phyloP scores from a whole-genome alignment of 2,329 filamentous ascomycete species.

The Calonectria multiphialidica region DNA sequence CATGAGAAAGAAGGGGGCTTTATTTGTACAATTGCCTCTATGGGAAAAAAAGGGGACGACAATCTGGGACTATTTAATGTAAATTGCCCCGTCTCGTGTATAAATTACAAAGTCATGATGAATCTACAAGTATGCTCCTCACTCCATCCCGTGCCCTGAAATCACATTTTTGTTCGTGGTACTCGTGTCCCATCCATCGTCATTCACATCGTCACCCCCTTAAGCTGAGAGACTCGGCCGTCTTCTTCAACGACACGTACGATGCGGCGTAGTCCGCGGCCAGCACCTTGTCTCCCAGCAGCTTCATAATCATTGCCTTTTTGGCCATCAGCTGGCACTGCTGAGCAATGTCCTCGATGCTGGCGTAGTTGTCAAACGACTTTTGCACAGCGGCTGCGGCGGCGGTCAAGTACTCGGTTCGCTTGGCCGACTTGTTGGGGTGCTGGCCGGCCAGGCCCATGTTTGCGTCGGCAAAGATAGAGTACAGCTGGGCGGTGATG shows the following conservation, averaged over 20 bases:
- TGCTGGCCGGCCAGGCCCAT: slow-evolving; percentile 79
- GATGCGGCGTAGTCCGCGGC: slow-evolving; percentile 76
- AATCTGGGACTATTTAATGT: neutral
- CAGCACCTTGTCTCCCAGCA: slow-evolving; percentile 72
- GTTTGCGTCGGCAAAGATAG: slow-evolving; percentile 79
- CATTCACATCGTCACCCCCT: slow-evolving; percentile 22
- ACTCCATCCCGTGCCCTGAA: neutral
- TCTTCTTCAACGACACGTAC: slow-evolving; percentile 69
- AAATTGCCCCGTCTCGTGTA: slow-evolving; percentile 17
- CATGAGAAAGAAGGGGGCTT: neutral
- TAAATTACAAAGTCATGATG: slow-evolving; percentile 29
- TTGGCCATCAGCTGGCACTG: slow-evolving; percentile 86
- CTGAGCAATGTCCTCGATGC: slow-evolving; percentile 73
- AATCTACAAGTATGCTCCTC: slow-evolving; percentile 11
- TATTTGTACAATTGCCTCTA: too few relatives aligned
- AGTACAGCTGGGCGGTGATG: slow-evolving; percentile 76
- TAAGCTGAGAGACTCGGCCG: slow-evolving; percentile 46
- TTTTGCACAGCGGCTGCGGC: slow-evolving; percentile 72
- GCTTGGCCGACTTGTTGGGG: slow-evolving; percentile 55
- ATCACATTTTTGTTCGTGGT: neutral
- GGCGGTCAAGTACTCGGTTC: slow-evolving; percentile 68
- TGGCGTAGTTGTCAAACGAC: slow-evolving; percentile 73
- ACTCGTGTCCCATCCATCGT: slow-evolving; percentile 8
- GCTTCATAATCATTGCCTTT: slow-evolving; percentile 81
- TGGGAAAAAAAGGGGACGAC: neutral